A percentile compares a stretch with the other conserved stretches of the same genome.
Conservation (phyloP, 164 flowering plant genomes). For the Vitis vinifera region DNA sequence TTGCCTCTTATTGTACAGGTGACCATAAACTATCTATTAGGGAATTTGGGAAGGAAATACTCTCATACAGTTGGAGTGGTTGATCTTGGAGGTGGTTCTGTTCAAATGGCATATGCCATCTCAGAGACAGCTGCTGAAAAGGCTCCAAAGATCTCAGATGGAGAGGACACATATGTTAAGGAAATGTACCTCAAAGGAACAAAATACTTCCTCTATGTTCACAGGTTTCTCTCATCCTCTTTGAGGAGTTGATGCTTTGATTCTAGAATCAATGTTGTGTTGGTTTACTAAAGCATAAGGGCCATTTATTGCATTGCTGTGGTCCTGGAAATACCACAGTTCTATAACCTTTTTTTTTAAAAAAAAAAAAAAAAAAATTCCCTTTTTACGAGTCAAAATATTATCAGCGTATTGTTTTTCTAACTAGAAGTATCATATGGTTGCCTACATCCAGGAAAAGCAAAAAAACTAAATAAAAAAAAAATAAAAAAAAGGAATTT, state of each 20-base stretch:
- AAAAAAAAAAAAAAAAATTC: no score
- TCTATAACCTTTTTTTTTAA: no score
- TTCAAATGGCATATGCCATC: constrained; percentile 98
- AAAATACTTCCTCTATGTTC: constrained; percentile 84
- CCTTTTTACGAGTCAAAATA: no score
- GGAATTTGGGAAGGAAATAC: constrained; percentile 70
- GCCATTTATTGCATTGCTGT: background rate
- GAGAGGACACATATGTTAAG: constrained; percentile 82
- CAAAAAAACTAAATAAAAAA: no score
- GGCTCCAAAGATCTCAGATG: constrained; percentile 63
- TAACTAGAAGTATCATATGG: no score
- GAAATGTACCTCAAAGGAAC: constrained; percentile 71
- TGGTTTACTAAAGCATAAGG: background rate
- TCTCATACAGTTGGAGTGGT: constrained; percentile 86
- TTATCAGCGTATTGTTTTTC: no score
- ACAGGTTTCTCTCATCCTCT: constrained; percentile 56
- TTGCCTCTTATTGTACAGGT: constrained; percentile 48
- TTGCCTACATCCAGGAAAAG: no score
- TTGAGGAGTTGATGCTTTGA: background rate
- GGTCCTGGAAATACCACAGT: background rate
- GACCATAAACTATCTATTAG: constrained; percentile 80
- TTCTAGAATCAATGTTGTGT: background rate
- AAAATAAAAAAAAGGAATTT: no score
- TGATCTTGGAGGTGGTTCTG: constrained; percentile 99
- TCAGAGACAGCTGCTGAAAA: constrained; percentile 72